A percentile compares a stretch with the other conserved stretches of the same genome.
Conservation (phyloP, 805 yeast genomes). For the Yamadazyma paraphyllophila region DNA sequence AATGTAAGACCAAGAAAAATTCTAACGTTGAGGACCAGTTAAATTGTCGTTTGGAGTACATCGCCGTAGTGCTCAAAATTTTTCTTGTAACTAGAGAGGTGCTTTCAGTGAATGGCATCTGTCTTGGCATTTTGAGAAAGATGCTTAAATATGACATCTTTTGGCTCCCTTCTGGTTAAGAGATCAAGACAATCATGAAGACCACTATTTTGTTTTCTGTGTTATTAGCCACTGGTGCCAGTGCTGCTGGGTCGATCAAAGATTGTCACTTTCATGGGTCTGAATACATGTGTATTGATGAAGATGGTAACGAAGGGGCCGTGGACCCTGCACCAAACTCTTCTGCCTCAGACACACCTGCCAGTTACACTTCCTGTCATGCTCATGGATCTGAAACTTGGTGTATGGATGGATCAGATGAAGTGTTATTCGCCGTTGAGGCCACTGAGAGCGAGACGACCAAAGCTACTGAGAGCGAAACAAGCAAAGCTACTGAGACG, state of each 20-base stretch:
- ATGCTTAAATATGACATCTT: background rate
- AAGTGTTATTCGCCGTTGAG: slow-evolving; percentile 18
- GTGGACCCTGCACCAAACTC: slow-evolving; percentile 4
- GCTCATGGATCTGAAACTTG: slow-evolving; percentile 17
- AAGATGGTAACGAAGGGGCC: slow-evolving; percentile 21
- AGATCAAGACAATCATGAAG: background rate
- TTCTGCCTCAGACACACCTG: too few relatives aligned
- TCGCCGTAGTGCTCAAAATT: background rate
- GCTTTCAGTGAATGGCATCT: background rate
- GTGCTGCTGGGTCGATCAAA: slow-evolving; percentile 8
- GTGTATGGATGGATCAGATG: slow-evolving; percentile 18
- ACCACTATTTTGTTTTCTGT: background rate
- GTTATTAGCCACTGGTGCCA: background rate
- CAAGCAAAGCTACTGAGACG: too few relatives aligned
- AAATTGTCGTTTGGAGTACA: background rate
- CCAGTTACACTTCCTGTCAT: slow-evolving; percentile 20
- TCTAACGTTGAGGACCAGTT: background rate
- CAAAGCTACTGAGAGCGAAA: too few relatives aligned
- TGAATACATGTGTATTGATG: slow-evolving; percentile 19
- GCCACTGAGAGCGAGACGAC: too few relatives aligned
- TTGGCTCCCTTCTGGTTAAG: background rate
- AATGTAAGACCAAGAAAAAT: background rate
- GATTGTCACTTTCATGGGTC: slow-evolving; percentile 23
- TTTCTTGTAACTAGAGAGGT: slow-evolving; percentile 1
- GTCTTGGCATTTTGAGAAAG: background rate